A percentile compares a stretch with the other conserved stretches of the same genome.
Conservation (phyloP, 2,329 filamentous ascomycete species). For the Apiospora rasikravindrae region DNA sequence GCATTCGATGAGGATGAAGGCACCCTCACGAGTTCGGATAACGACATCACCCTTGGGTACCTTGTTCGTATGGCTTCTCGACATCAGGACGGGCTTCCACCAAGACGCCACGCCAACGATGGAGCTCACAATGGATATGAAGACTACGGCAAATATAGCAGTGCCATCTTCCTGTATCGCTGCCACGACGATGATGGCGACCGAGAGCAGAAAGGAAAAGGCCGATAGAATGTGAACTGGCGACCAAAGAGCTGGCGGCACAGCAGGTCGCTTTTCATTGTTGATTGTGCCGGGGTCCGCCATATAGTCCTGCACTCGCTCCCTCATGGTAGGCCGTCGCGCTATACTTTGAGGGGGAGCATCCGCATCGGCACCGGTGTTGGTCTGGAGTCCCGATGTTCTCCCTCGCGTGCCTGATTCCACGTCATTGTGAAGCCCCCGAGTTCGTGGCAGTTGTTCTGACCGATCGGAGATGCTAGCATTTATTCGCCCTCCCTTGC, state of each 20-base stretch:
- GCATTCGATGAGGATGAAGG: conserved; percentile 62
- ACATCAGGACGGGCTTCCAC: conserved; percentile 62
- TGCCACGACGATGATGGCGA: conserved; percentile 55
- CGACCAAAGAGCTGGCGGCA: conserved; percentile 54
- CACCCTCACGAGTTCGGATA: conserved; percentile 64
- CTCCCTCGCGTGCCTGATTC: conserved; percentile 19
- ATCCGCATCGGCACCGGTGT: neutral
- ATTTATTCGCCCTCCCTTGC: conserved; percentile 21
- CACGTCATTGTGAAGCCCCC: conserved; percentile 24
- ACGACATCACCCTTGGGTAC: conserved; percentile 64
- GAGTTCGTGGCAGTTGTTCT: neutral
- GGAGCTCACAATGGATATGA: conserved; percentile 58
- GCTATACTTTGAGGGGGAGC: conserved; percentile 29
- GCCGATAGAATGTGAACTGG: conserved; percentile 60
- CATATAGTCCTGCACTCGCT: conserved; percentile 50
- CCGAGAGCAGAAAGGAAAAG: conserved; percentile 51
- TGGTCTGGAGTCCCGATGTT: conserved; percentile 27
- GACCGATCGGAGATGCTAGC: neutral
- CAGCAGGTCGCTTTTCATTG: conserved; percentile 46
- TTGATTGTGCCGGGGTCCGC: conserved; percentile 45
- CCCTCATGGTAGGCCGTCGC: conserved; percentile 43
- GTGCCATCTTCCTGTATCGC: conserved; percentile 53
- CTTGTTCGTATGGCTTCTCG: conserved; percentile 51
- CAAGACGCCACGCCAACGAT: conserved; percentile 62
- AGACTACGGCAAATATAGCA: conserved; percentile 55